Evolutionary conservation across 2,329 filamentous ascomycete species (phyloP).

Genomic region (Rhynchosporium agropyri): DNA sequence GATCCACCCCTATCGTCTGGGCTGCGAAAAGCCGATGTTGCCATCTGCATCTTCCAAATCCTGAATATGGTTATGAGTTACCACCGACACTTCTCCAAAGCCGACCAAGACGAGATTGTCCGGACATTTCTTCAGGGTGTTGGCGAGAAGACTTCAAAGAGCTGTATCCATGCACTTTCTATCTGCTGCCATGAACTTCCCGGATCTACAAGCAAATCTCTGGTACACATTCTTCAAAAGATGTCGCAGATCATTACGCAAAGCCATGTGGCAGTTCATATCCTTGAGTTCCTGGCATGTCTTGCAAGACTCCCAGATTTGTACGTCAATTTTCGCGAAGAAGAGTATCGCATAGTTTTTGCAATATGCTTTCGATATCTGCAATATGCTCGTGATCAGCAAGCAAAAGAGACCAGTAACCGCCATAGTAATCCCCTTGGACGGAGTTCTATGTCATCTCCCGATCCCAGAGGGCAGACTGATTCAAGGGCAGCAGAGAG

Average conservation of each 20-base stretch:
- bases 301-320: conserved; percentile 82
- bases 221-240: conserved; percentile 84
- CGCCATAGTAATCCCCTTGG: conserved; percentile 45
- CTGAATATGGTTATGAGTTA: conserved; percentile 90
- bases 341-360: conserved; percentile 92
- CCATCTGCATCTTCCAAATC: conserved; percentile 83
- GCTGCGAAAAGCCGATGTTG: conserved; percentile 83
- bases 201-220: conserved; percentile 78
- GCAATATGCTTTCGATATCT: conserved; percentile 94
- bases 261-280: conserved; percentile 87
- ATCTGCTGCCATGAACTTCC: conserved; percentile 96
- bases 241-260: conserved; percentile 98
- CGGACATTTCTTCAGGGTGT: conserved; percentile 85
- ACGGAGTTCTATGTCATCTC: conserved; percentile 32
- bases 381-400: conserved; percentile 77
- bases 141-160: conserved; percentile 83
- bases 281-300: conserved; percentile 91
- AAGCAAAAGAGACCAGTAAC: conserved; percentile 43
- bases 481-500: conserved; percentile 48
- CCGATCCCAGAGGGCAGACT: conserved; percentile 44
- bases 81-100: conserved; percentile 79
- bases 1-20: conserved; percentile 81
- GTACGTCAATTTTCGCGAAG: conserved; percentile 85
- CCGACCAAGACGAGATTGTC: conserved; percentile 87
- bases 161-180: conserved; percentile 91